Conservation (phyloP, 202 grass and related monocot genomes). For the Bolboschoenoplectus hybrid region DNA sequence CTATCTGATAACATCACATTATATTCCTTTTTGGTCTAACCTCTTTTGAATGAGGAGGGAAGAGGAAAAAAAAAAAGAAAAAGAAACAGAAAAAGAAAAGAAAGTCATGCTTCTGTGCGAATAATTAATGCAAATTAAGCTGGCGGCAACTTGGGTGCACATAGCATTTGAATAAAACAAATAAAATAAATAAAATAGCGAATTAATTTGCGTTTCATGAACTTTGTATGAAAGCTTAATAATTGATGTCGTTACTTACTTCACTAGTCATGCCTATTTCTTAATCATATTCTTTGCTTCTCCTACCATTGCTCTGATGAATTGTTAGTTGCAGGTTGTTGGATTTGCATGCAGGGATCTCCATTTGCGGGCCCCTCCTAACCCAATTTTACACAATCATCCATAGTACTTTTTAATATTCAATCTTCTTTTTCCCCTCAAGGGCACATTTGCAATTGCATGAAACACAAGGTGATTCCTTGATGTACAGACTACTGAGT, state of each 20-base stretch:
- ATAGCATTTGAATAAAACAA: neutral
- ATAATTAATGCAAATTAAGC: neutral
- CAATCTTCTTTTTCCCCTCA: conserved; percentile 36
- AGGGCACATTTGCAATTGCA: conserved; percentile 43
- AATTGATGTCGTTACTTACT: conserved; percentile 46
- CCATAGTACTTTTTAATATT: conserved; percentile 11
- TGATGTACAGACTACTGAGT: conserved; percentile 40
- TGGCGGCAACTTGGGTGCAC: conserved; percentile 17
- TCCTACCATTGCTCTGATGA: conserved; percentile 38
- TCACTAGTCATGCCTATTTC: conserved; percentile 50
- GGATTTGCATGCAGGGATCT: conserved; percentile 44
- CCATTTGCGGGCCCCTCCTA: conserved; percentile 37
- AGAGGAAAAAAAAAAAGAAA: neutral
- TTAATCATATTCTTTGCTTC: conserved; percentile 31
- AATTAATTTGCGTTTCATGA: conserved; percentile 58
- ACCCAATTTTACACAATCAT: conserved; percentile 33
- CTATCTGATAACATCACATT: neutral
- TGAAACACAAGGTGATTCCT: conserved; percentile 44
- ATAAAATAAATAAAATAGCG: neutral
- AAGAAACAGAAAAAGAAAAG: neutral
- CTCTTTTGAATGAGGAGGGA: neutral
- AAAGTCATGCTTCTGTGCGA: neutral
- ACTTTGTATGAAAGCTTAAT: conserved; percentile 53
- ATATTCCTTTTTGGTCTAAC: conserved; percentile 29
- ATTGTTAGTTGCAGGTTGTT: conserved; percentile 43